Evolutionary conservation across 805 yeast genomes (phyloP), one percentile per base, ranked within the genome.

Genomic region (Torulaspora quercuum): DNA sequence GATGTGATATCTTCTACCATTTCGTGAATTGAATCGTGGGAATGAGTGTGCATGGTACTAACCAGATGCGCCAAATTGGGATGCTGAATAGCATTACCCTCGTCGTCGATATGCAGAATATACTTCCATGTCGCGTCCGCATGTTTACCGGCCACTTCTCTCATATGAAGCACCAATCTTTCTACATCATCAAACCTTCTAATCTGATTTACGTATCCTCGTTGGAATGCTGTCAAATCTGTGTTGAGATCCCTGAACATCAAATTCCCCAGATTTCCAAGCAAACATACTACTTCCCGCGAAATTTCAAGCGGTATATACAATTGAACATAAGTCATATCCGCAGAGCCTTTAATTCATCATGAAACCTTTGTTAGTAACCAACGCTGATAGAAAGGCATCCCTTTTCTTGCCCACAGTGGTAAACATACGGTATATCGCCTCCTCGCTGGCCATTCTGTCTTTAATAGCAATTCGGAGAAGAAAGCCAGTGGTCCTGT

Each of bases 241-340:
- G 78, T 68, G 64, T 92, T 92, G 64, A 87, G 69, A 61, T 92
- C 99, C 32, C 94, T 71, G 60, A 92, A 85, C 64, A 92, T 95
- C 20, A 92, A 70, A 42, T 77, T 69, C 19, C 95, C 92, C 57
- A 88, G 67, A 44, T 85, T 88, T 2, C 99, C 99, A 11, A 92
- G 69, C 21, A 84, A 75, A 39, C 86, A 76, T 12, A 88, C 80
- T 26, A 86, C 76, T 37, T 88, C 95, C 47, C 97, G 70, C 2
- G 95, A 77, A 25, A 82, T 80, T 61, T 92, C 98, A 33, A 53
- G 41, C 4, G 97, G 90, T 37, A 92, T 78, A 61, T 87, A 92
- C 49, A 92, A 69, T 65, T 92, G 95, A 31, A 89, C 89, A 57
- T 88, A 78, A 21, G 95, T 80, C 97, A 92, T 90, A 53, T 83